phyloP scores from a whole-genome alignment of 208 protist genomes.

The Angomonas ambiguus region DNA sequence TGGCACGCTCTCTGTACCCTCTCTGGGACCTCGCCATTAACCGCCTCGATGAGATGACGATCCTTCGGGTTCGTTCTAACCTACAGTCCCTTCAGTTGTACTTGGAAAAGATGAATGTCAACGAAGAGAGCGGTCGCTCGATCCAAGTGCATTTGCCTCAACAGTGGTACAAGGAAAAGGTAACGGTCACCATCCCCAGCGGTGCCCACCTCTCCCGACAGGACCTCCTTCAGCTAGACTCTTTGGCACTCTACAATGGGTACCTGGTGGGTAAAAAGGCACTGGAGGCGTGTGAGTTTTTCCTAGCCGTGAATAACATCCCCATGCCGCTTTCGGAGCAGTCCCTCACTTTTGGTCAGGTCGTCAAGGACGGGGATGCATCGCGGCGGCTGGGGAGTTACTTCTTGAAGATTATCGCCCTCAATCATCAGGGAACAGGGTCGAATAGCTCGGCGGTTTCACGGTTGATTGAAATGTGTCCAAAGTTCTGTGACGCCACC shows the following conservation, averaged over 20 bases:
- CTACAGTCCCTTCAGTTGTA: constrained; percentile 22
- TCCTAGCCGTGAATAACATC: constrained; percentile 45
- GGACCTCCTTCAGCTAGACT: constrained; percentile 49
- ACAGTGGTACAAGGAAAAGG: constrained; percentile 14
- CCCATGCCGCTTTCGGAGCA: constrained; percentile 45
- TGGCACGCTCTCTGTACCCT: constrained; percentile 58
- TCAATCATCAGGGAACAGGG: constrained; percentile 38
- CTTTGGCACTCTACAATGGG: constrained; percentile 26
- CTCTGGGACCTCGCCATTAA: constrained; percentile 59
- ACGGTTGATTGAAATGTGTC: constrained; percentile 63
- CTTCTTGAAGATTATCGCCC: constrained; percentile 47
- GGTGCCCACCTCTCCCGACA: constrained; percentile 4
- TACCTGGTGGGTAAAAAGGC: constrained; percentile 48
- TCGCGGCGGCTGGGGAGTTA: constrained; percentile 65
- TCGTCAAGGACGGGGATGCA: constrained; percentile 62
- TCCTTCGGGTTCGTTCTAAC: constrained; percentile 21
- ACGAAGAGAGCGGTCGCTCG: constrained; percentile 6
- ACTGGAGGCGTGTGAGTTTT: constrained; percentile 55
- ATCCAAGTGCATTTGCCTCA: not conserved
- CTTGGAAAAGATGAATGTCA: constrained; percentile 25
- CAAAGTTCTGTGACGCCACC: constrained; percentile 74
- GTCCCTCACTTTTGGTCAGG: constrained; percentile 59
- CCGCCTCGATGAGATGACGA: constrained; percentile 24
- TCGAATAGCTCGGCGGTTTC: constrained; percentile 36
- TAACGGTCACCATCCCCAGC: not conserved